Percentiles rank a stretch among this genome's conserved stretches.
Evolutionary conservation across 176 grass and related monocot species (phyloP).

Genomic region (Rhynchospora tenuis): DNA sequence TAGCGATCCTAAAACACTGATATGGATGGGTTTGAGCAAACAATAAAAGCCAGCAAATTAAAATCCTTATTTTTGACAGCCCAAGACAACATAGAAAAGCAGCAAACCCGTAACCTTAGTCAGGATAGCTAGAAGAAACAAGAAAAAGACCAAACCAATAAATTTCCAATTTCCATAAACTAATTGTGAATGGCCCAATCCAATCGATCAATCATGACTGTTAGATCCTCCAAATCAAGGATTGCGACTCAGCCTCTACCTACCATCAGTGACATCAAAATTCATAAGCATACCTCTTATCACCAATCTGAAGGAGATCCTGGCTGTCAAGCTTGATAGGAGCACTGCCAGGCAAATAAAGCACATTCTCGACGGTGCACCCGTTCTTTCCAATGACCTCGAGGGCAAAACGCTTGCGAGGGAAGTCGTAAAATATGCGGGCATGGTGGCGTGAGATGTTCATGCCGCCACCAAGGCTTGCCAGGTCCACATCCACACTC

Average conservation of each 20-base stretch:
- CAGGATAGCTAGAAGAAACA: background rate
- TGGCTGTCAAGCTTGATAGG: constrained; percentile 85
- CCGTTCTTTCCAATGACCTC: constrained; percentile 94
- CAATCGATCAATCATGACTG: background rate
- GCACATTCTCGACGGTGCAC: constrained; percentile 74
- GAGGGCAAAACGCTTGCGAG: constrained; percentile 71
- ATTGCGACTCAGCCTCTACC: background rate
- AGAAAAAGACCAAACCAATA: no score
- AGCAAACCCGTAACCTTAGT: background rate
- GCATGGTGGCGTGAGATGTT: constrained; percentile 91
- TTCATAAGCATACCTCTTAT: constrained; percentile 37
- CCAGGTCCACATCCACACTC: constrained; percentile 80
- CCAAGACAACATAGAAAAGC: background rate
- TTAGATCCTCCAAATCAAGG: background rate
- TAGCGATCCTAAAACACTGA: background rate
- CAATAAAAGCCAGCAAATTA: background rate
- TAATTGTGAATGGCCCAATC: background rate
- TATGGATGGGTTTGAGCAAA: background rate
- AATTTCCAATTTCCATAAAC: background rate
- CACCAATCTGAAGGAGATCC: constrained; percentile 89
- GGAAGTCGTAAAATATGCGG: constrained; percentile 87
- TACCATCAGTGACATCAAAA: background rate
- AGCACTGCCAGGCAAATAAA: constrained; percentile 56
- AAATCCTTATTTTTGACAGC: background rate
- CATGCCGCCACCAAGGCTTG: constrained; percentile 71